Evolutionary conservation across 2,329 filamentous ascomycete genomes (phyloP), one percentile per base, ranked within the genome.

Genomic region (Pseudocercospora pini-densiflorae): DNA sequence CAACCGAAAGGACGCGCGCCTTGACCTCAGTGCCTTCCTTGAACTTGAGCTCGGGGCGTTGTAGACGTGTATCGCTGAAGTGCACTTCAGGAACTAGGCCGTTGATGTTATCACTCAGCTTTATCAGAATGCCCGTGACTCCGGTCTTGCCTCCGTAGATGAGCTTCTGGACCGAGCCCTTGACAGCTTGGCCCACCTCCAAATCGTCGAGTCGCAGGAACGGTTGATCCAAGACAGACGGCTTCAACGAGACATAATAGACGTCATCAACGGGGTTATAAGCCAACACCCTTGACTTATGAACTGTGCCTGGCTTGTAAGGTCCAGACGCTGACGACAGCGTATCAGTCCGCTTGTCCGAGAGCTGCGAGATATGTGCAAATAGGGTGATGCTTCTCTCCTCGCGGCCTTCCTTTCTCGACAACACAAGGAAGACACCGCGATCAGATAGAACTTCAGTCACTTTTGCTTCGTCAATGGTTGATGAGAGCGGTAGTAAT

Each of bases 31-130:
- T 87, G 1, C 93, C 93, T 77, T 94, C 92, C 67, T 91, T 88
- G 80, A 97, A 99, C 77, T 97, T 98, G 83, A 94, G 96, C 79
- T 99, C 95, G 0, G 95, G 95, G 74, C 97, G 92, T 76, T 95
- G 92, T 24, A 99, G 84, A 67, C 89, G 89, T 14, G 95, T 87
- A 77, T 99, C 96, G 54, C 95, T 90, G 73, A 99, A 84, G 77
- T 99, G 96, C 76, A 90, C 89, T 75, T 94, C 92, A 3, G 93
- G 88, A 2, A 98, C 93, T 64, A 97, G 86, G n/a, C 93, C 95
- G 59, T 88, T 90, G 70, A 99, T 93, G 54, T 92, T 92, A 49
- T 97, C 92, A 8, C 93, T 90, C 60, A 99, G 81, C 73, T 91
- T 92, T 60, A 98, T 86, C 27, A 98, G 87, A 31, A 99, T 80